phyloP scores from a whole-genome alignment of 2,329 filamentous ascomycete genomes.

The Hymenoscyphus infarciens region DNA sequence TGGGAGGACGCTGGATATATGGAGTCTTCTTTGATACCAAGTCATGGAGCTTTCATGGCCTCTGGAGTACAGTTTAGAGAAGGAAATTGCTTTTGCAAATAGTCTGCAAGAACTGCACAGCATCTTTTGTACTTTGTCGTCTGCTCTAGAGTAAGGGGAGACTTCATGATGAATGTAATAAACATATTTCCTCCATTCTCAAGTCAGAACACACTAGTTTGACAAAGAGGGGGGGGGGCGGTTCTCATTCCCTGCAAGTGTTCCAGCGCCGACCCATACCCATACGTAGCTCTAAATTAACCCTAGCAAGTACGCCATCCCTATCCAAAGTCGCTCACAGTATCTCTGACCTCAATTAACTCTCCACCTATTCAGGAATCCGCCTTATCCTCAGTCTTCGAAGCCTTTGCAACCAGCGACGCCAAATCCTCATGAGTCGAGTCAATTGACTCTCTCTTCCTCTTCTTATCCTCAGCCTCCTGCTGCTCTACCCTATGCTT shows the following conservation, averaged over 20 bases:
- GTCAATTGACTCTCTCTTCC: conserved; percentile 14
- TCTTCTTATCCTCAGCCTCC: conserved; percentile 18
- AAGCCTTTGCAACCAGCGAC: neutral
- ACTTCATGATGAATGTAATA: too few species aligned
- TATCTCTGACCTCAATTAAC: neutral
- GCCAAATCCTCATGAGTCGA: conserved; percentile 7
- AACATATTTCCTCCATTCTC: too few species aligned
- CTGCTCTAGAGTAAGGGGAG: too few species aligned
- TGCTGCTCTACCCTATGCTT: conserved; percentile 22
- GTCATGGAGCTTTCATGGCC: too few species aligned
- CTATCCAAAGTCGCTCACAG: neutral
- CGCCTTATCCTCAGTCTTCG: conserved; percentile 2
- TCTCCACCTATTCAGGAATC: neutral
- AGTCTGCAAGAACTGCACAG: too few species aligned
- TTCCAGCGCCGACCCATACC: neutral
- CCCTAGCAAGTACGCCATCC: neutral
- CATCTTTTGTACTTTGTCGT: too few species aligned
- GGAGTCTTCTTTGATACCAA: too few species aligned
- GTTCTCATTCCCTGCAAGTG: neutral
- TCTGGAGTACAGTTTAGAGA: too few species aligned
- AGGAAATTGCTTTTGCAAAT: too few species aligned
- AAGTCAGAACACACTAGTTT: neutral
- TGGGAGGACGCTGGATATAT: too few species aligned
- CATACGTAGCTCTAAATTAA: neutral
- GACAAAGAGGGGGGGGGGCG: neutral